Base-by-base conservation (phyloP, 768 basidiomycete genomes). In the Saitozyma podzolica region DNA sequence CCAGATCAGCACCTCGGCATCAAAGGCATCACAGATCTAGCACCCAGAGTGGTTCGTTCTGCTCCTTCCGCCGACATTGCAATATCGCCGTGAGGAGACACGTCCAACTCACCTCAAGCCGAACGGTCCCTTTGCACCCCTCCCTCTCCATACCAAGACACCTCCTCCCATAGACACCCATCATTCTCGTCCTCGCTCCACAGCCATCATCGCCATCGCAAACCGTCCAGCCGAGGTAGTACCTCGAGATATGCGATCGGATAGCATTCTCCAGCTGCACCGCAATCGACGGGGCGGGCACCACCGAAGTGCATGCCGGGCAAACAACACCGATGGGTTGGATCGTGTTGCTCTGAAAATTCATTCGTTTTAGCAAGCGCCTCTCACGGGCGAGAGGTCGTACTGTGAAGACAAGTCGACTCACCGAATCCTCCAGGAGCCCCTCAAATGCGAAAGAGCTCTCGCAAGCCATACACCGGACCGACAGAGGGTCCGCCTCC, bases 251-350 rank as follows among this genome's bases (percentile, higher is more conserved):
- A 65, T 85, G 86, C 2, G 84, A 80, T 0, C 94, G 86, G 55
- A 97, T 89, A 69, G 94, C 91, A 1, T 84, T 81, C 74, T 98
- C 94, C 13, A 98, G 85, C 77, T 98, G 96, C 19, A 87, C 82
- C 63, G 88, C 86, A 52, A 98, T 75, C 65, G 90, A 90, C 0
- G 86, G 85, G 0, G 78, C 62, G 29, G 82, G 82, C 16, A 94
- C 74, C 0, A 77, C 65, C 2, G 80, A 77, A 40, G 83, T 78
- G 77, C 95, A 98, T 0, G 82, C 82, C 9, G 86, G 85, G 75
- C 96, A 99, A 0, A 80, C 78, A 0, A 88, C 82, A 0, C 96
- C 95, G 9, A 83, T 81, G 0, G 84, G 74, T 39, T 82, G 83
- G 11, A 97, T 75, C 47, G 91, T 81, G 16, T 86, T 87, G n/a